A percentile compares a stretch with the other conserved stretches of the same genome.
phyloP scores from a whole-genome alignment of 768 basidiomycete genomes.

The Pulveroboletus sp. region DNA sequence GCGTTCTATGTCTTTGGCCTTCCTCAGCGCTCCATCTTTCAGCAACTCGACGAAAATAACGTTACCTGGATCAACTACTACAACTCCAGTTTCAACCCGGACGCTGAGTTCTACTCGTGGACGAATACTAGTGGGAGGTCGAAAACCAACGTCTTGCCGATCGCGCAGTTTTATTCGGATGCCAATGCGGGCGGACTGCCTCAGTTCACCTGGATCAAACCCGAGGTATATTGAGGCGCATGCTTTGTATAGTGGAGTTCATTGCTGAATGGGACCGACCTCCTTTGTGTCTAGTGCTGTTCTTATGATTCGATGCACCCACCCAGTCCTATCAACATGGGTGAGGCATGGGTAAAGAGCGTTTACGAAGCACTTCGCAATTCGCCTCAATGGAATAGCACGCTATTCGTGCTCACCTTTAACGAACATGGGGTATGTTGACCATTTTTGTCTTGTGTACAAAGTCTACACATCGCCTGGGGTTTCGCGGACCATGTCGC shows the following conservation, averaged over 20 bases:
- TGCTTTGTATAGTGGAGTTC: not conserved
- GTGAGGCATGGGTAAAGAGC: constrained; percentile 22
- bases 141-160: constrained; percentile 14
- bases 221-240: constrained; percentile 15
- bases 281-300: constrained; percentile 17
- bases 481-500: constrained; percentile 25
- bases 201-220: constrained; percentile 26
- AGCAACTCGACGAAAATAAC: constrained; percentile 25
- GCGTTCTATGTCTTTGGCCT: constrained; percentile 18
- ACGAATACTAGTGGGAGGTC: constrained; percentile 15
- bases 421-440: constrained; percentile 25
- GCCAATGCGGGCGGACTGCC: constrained; percentile 22
- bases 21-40: constrained; percentile 27
- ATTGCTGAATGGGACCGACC: not conserved
- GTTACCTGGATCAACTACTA: constrained; percentile 26
- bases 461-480: not conserved
- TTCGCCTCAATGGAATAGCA: constrained; percentile 22
- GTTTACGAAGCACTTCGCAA: constrained; percentile 23
- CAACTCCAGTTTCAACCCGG: constrained; percentile 27
- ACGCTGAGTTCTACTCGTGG: constrained; percentile 23
- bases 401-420: constrained; percentile 22
- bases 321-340: constrained; percentile 24
- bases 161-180: constrained; percentile 17
- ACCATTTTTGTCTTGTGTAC: not conserved
- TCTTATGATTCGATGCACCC: constrained; percentile 26